Evolutionary conservation across 2,329 filamentous ascomycete genomes (phyloP).

Genomic region (Claviceps digitariae): DNA sequence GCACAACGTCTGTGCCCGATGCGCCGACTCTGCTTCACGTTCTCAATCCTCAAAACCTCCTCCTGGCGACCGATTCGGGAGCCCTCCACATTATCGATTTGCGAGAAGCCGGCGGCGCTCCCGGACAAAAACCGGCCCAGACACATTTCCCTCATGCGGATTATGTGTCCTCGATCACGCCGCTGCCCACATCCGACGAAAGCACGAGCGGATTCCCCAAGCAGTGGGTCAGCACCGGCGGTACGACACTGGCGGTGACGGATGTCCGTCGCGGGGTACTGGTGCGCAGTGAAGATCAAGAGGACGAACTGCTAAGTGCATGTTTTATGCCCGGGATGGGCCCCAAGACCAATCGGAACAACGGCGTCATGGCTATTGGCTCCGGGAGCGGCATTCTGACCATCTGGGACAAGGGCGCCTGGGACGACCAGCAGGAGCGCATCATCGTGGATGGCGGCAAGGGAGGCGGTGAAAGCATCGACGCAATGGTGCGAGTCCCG

Average conservation of each 20-base stretch:
- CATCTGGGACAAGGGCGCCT: conserved; percentile 84
- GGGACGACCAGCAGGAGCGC: conserved; percentile 90
- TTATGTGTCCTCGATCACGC: conserved; percentile 78
- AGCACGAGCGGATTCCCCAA: conserved; percentile 84
- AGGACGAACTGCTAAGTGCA: conserved; percentile 79
- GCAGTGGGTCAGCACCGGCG: conserved; percentile 90
- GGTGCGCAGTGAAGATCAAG: conserved; percentile 84
- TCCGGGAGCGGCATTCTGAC: conserved; percentile 70
- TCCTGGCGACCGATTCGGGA: conserved; percentile 83
- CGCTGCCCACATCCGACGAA: conserved; percentile 64
- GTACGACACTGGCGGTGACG: conserved; percentile 79
- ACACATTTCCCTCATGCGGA: conserved; percentile 82
- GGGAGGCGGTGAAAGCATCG: conserved; percentile 61
- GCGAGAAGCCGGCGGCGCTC: conserved; percentile 37
- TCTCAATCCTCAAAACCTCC: conserved; percentile 74
- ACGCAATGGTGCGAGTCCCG: conserved; percentile 61
- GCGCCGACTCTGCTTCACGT: conserved; percentile 69
- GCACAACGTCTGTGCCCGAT: conserved; percentile 41
- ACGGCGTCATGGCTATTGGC: conserved; percentile 66
- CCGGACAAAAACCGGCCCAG: conserved; percentile 54
- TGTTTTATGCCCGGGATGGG: conserved; percentile 66
- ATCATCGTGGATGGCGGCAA: conserved; percentile 58
- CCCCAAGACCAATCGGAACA: conserved; percentile 48
- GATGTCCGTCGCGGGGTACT: conserved; percentile 79
- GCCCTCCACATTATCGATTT: conserved; percentile 81